Conservation (phyloP, 2,329 filamentous ascomycete genomes). For the Fusarium pseudograminearum region DNA sequence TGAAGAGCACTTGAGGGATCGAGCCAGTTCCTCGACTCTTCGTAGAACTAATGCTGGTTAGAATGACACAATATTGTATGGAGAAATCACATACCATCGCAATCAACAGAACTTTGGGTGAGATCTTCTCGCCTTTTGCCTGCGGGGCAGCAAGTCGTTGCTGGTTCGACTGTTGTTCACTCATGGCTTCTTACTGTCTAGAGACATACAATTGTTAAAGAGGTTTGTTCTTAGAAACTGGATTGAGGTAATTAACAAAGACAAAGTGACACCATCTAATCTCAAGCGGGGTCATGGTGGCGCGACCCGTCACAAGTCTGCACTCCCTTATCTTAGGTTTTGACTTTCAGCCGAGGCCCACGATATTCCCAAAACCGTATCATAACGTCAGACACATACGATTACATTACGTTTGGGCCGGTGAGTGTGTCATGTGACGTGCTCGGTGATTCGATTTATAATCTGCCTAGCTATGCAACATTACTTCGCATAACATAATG, state of each 20-base stretch:
- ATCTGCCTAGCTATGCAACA: too few relatives aligned
- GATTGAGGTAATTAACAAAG: conserved; percentile 9
- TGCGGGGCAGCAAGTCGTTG: background rate
- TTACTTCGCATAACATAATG: too few relatives aligned
- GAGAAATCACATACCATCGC: conserved; percentile 12
- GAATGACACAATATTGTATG: rapidly evolving
- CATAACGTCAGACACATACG: background rate
- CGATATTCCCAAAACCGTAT: background rate
- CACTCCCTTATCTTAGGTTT: background rate
- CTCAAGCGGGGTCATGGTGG: conserved; percentile 29
- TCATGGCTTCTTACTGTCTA: background rate
- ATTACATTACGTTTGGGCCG: too few relatives aligned
- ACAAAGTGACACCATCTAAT: conserved; percentile 8
- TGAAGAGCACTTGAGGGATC: conserved; percentile 14
- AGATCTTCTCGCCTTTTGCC: background rate
- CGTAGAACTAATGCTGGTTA: conserved; percentile 12
- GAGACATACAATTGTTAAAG: rapidly evolving
- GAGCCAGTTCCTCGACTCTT: conserved; percentile 32
- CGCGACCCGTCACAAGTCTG: conserved; percentile 12
- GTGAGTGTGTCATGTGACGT: too few relatives aligned
- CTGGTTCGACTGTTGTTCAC: rapidly evolving
- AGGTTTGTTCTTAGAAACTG: background rate
- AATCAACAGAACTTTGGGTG: conserved; percentile 30
- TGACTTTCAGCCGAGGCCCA: conserved; percentile 2
- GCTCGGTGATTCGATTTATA: too few relatives aligned